phyloP scores from a whole-genome alignment of 2,329 filamentous ascomycete species.

The Ophiostoma sp. region DNA sequence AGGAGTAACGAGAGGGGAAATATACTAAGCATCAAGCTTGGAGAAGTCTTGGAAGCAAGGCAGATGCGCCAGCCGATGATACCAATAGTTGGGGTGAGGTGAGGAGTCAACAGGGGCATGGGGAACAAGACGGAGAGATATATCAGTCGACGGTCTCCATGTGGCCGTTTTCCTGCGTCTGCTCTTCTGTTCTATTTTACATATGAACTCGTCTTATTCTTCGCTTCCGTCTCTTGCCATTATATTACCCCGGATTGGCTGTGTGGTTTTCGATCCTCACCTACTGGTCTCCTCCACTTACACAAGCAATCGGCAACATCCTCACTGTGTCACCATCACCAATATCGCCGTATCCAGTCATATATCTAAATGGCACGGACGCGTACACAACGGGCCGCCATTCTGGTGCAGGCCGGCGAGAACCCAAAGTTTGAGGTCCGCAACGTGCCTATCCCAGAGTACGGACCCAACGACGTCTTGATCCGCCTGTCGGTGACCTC shows the following conservation, averaged over 20 bases:
- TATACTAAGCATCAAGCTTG: not conserved
- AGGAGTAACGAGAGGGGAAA: not conserved
- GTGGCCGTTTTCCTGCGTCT: not conserved
- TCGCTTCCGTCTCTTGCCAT: not conserved
- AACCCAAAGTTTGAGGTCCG: conserved; percentile 28
- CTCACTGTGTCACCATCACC: not conserved
- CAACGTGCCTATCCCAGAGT: conserved; percentile 29
- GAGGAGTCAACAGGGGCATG: not conserved
- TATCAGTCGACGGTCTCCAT: not conserved
- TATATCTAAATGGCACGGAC: not conserved
- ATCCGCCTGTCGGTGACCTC: conserved; percentile 36
- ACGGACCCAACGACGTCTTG: conserved; percentile 34
- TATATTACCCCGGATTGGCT: not conserved
- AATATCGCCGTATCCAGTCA: not conserved
- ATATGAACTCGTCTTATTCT: no score
- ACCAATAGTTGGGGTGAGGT: not conserved
- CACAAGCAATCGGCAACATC: not conserved
- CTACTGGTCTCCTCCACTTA: not conserved
- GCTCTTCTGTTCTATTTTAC: not conserved
- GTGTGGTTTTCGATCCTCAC: not conserved
- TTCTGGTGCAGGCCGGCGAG: conserved; percentile 17
- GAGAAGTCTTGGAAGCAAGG: not conserved
- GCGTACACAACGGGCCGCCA: not conserved
- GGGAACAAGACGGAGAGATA: not conserved
- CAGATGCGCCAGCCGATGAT: not conserved